A percentile compares a stretch with the other conserved stretches of the same genome.
phyloP scores from a whole-genome alignment of 2,329 filamentous ascomycete genomes.

The Talaromyces sp. region DNA sequence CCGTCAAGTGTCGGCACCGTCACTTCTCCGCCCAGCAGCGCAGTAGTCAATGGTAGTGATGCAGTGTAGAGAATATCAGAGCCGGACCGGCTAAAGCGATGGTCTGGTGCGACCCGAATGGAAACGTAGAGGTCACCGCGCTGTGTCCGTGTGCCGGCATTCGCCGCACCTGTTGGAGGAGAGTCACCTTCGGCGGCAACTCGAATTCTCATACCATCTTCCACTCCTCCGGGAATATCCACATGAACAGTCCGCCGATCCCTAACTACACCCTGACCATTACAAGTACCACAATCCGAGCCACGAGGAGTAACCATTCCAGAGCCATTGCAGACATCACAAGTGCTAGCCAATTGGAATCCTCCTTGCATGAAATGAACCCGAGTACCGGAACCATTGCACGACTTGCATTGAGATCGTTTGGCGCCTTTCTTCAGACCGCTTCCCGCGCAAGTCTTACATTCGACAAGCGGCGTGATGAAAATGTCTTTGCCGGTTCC shows the following conservation, averaged over 20 bases:
- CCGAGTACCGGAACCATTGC: slow-evolving; percentile 79
- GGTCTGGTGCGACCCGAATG: slow-evolving; percentile 82
- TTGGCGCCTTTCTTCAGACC: slow-evolving; percentile 80
- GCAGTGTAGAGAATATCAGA: slow-evolving; percentile 92
- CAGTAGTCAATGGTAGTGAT: slow-evolving; percentile 85
- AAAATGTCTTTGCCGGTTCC: slow-evolving; percentile 83
- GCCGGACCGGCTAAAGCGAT: slow-evolving; percentile 82
- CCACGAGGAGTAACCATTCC: slow-evolving; percentile 74
- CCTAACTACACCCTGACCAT: slow-evolving; percentile 77
- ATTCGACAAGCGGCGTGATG: slow-evolving; percentile 76
- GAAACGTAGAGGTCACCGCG: slow-evolving; percentile 89
- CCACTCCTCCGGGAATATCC: slow-evolving; percentile 91
- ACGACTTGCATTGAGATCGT: slow-evolving; percentile 69
- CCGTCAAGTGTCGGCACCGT: slow-evolving; percentile 86
- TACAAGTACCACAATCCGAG: slow-evolving; percentile 74
- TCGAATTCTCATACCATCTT: slow-evolving; percentile 90
- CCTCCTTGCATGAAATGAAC: slow-evolving; percentile 88
- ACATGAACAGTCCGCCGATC: slow-evolving; percentile 80
- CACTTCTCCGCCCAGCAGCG: slow-evolving; percentile 85
- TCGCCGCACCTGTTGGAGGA: slow-evolving; percentile 68
- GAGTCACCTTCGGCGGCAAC: slow-evolving; percentile 85
- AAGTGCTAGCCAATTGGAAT: slow-evolving; percentile 94
- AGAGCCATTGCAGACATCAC: slow-evolving; percentile 72
- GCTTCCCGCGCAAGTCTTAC: slow-evolving; percentile 76
- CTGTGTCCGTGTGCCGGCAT: slow-evolving; percentile 61